Evolutionary conservation across 495 filamentous ascomycete genomes (phyloP).

Genomic region (Penicillium coffeae): DNA sequence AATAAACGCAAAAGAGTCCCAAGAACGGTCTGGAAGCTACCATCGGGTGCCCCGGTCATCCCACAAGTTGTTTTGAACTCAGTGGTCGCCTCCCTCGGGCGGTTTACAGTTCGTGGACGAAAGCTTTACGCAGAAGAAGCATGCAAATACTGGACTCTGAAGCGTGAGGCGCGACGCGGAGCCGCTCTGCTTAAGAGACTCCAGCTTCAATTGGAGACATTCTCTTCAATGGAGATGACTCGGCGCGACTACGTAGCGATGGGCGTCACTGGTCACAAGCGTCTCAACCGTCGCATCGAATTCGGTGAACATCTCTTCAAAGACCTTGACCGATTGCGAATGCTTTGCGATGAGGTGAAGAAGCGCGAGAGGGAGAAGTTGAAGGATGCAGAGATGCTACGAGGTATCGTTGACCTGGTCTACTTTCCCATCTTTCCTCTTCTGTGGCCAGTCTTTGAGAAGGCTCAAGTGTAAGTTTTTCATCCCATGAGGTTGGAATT

Average conservation of each 20-base stretch:
- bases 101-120: conserved; percentile 77
- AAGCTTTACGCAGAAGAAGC: conserved; percentile 90
- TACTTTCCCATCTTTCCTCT: conserved; percentile 85
- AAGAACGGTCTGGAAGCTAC: conserved; percentile 85
- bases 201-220: conserved; percentile 82
- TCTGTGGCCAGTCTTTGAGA: conserved; percentile 76
- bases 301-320: conserved; percentile 73
- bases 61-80: conserved; percentile 78
- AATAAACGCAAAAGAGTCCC: conserved; percentile 71
- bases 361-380: conserved; percentile 71
- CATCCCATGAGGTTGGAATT: background rate
- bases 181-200: conserved; percentile 88
- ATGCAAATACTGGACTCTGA: conserved; percentile 97
- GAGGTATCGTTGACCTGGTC: conserved; percentile 72
- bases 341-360: conserved; percentile 63
- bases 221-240: conserved; percentile 94
- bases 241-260: conserved; percentile 87
- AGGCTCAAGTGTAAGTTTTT: conserved; percentile 63
- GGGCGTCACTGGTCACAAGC: conserved; percentile 75
- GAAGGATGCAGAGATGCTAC: conserved; percentile 68
- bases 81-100: conserved; percentile 71
- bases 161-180: conserved; percentile 86
- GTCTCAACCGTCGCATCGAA: conserved; percentile 77
- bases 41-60: conserved; percentile 92
- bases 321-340: conserved; percentile 70